These are phyloP conservation scores for Wallacemonas sp. DNA, from an alignment of 208 protist genomes.

Conservation along the genomic window DNA sequence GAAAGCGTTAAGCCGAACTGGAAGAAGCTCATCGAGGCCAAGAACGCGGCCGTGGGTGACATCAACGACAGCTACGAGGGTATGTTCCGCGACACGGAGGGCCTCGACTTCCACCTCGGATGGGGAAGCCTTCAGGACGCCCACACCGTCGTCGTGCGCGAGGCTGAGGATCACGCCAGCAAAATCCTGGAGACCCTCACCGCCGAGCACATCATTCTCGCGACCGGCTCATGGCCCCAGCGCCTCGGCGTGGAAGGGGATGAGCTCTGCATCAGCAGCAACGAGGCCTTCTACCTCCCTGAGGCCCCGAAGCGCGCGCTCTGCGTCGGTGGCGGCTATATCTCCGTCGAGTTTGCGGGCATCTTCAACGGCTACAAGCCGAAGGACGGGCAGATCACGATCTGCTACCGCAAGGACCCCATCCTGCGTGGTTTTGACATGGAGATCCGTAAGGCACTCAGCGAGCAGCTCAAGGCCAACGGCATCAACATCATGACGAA, in stretches of 20 bases:
- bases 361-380: slow-evolving; percentile 92
- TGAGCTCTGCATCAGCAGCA: slow-evolving; percentile 90
- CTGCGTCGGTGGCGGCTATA: slow-evolving; percentile 91
- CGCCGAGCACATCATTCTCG: slow-evolving; percentile 82
- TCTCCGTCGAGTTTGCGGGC: slow-evolving; percentile 89
- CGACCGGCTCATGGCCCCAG: slow-evolving; percentile 86
- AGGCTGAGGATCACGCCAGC: slow-evolving; percentile 44
- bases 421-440: slow-evolving; percentile 90
- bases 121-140: slow-evolving; percentile 71
- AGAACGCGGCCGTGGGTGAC: slow-evolving; percentile 78
- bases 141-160: slow-evolving; percentile 77
- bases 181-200: slow-evolving; percentile 59
- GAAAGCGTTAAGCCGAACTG: slow-evolving; percentile 64
- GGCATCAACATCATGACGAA: slow-evolving; percentile 81
- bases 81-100: slow-evolving; percentile 88
- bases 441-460: slow-evolving; percentile 74
- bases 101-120: slow-evolving; percentile 82
- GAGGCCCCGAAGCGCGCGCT: slow-evolving; percentile 74
- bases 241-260: slow-evolving; percentile 76
- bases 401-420: slow-evolving; percentile 78
- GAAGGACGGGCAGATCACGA: slow-evolving; percentile 53
- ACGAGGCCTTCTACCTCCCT: slow-evolving; percentile 90
- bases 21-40: slow-evolving; percentile 85
- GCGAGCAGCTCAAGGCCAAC: slow-evolving; percentile 74
- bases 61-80: slow-evolving; percentile 92